Evolutionary conservation across 768 basidiomycete genomes (phyloP).

Genomic region (Myochromella boudieri): DNA sequence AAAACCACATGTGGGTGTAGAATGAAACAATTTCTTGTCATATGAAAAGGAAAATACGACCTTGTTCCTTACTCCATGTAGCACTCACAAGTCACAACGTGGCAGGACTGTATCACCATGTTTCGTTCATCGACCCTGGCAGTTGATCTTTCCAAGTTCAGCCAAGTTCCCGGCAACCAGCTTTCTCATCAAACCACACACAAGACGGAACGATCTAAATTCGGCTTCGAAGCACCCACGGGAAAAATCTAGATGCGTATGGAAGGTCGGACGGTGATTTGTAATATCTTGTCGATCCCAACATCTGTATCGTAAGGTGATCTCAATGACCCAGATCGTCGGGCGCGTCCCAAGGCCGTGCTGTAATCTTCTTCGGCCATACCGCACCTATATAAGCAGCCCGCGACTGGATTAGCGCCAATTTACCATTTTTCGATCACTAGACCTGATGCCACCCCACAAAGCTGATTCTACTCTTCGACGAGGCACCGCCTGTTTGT

Average conservation of each 20-base stretch:
- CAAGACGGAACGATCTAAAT: too few relatives aligned
- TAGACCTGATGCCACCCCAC: conserved; percentile 18
- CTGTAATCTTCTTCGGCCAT: too few relatives aligned
- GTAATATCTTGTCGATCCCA: conserved; percentile 9
- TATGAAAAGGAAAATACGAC: too few relatives aligned
- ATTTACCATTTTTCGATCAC: too few relatives aligned
- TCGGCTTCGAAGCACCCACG: background rate
- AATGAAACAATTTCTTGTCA: conserved; percentile 7
- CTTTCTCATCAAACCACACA: too few relatives aligned
- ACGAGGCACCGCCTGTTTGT: conserved; percentile 44
- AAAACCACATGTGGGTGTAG: too few relatives aligned
- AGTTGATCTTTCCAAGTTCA: too few relatives aligned
- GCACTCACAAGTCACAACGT: too few relatives aligned
- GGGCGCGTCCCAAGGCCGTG: conserved; percentile 7
- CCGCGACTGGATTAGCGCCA: too few relatives aligned
- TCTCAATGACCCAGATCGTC: conserved; percentile 1
- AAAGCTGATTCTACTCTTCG: conserved; percentile 27
- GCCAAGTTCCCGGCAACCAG: too few relatives aligned
- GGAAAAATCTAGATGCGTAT: background rate
- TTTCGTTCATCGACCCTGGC: conserved; percentile 3
- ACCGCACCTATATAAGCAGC: too few relatives aligned
- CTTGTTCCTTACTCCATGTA: too few relatives aligned
- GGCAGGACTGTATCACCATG: background rate
- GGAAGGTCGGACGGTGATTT: conserved; percentile 11
- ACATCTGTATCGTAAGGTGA: background rate